These are phyloP conservation scores for Phtheirospermum japonicum DNA, from an alignment of 257 asterid species.

Conservation along the genomic window DNA sequence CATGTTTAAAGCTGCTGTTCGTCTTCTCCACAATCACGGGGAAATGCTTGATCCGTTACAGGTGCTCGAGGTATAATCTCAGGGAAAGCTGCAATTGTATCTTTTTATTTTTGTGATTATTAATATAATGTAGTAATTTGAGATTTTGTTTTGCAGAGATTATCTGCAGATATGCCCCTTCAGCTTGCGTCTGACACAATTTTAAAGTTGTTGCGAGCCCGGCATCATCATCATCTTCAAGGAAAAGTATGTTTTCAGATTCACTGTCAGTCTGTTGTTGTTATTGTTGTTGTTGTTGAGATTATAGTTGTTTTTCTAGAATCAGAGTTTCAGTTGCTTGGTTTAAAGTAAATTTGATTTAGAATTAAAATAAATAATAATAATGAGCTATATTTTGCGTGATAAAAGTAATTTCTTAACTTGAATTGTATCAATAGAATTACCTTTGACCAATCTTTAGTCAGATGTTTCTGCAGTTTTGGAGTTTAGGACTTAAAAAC, in stretches of 20 bases:
- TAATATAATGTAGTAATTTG: slow-evolving; percentile 9
- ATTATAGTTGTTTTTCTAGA: too few relatives aligned
- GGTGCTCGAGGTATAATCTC: slow-evolving; percentile 70
- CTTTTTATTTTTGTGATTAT: neutral
- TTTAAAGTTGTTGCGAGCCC: slow-evolving; percentile 79
- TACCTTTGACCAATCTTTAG: slow-evolving; percentile 3
- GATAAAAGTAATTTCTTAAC: neutral
- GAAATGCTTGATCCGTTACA: slow-evolving; percentile 85
- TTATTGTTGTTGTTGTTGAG: too few relatives aligned
- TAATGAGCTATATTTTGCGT: too few relatives aligned
- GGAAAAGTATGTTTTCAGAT: slow-evolving; percentile 63
- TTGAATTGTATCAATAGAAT: slow-evolving; percentile 7
- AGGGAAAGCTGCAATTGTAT: neutral
- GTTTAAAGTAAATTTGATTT: too few relatives aligned
- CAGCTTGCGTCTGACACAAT: slow-evolving; percentile 86
- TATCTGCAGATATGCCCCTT: slow-evolving; percentile 84
- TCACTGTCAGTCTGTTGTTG: neutral
- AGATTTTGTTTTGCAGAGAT: slow-evolving; percentile 54
- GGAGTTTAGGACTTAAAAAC: neutral
- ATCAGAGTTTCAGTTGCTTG: too few relatives aligned
- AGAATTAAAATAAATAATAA: too few relatives aligned
- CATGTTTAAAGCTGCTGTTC: slow-evolving; percentile 90
- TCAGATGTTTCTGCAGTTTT: slow-evolving; percentile 1
- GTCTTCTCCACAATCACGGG: slow-evolving; percentile 91
- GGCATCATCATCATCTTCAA: slow-evolving; percentile 80